Evolutionary conservation across 495 filamentous ascomycete genomes (phyloP).

Genomic region (Aspergillus diversus): DNA sequence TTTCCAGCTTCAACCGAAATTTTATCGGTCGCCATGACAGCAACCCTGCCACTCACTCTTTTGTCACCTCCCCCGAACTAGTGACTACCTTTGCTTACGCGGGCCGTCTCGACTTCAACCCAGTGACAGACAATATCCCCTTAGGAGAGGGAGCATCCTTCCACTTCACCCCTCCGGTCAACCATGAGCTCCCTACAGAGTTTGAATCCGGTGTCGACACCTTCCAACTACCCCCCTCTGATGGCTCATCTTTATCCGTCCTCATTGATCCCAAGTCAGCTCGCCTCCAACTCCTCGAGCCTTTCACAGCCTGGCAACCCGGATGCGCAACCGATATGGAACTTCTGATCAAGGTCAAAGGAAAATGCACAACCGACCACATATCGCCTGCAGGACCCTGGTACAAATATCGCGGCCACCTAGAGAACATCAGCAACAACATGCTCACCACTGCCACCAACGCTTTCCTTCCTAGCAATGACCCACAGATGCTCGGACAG

Average conservation of each 20-base stretch:
- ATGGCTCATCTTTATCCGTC: conserved; percentile 17
- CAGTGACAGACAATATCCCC: conserved; percentile 8
- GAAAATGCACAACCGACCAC: conserved; percentile 34
- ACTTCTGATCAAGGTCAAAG: conserved; percentile 25
- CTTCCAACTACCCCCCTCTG: conserved; percentile 22
- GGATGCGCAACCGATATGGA: conserved; percentile 19
- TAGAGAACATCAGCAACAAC: conserved; percentile 30
- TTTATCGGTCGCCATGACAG: conserved; percentile 92
- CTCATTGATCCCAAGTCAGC: conserved; percentile 20
- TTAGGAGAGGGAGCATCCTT: conserved; percentile 4
- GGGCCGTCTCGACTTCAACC: conserved; percentile 26
- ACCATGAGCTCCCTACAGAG: conserved; percentile 17
- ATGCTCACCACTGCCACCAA: conserved; percentile 30
- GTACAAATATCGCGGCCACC: conserved; percentile 27
- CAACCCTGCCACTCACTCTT: conserved; percentile 57
- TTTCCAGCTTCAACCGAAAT: conserved; percentile 88
- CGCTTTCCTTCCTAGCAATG: conserved; percentile 21
- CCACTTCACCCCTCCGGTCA: conserved; percentile 17
- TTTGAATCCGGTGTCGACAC: conserved; percentile 17
- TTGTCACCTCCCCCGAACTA: conserved; percentile 28
- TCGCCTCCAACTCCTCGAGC: conserved; percentile 25
- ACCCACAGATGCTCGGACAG: conserved; percentile 28
- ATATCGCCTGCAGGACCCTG: conserved; percentile 30
- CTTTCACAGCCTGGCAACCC: conserved; percentile 23
- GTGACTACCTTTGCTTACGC: conserved; percentile 29